Conservation (phyloP, 202 grass and related monocot species). For the Eragrostis tef region DNA sequence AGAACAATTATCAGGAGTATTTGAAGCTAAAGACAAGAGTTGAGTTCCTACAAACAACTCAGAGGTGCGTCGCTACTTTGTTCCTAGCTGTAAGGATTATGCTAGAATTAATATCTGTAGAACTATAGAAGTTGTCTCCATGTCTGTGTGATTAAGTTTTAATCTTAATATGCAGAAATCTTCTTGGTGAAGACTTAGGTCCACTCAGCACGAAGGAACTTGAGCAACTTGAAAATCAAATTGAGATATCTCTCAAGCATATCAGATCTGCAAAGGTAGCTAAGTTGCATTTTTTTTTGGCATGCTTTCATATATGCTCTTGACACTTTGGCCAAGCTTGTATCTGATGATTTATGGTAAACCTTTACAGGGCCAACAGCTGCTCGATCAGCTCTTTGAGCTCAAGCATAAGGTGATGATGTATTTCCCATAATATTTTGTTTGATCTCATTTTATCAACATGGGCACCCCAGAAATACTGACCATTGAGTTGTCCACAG, state of each 20-base stretch:
- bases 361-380: conserved; percentile 53
- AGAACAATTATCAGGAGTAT: conserved; percentile 75
- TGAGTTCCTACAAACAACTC: conserved; percentile 66
- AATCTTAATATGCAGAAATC: conserved; percentile 58
- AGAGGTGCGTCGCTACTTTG: conserved; percentile 52
- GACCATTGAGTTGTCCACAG: conserved; percentile 38
- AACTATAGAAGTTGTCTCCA: not conserved
- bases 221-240: conserved; percentile 67
- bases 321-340: not conserved
- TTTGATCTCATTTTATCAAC: not conserved
- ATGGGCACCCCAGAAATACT: not conserved
- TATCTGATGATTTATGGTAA: not conserved
- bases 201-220: conserved; percentile 60
- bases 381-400: conserved; percentile 54
- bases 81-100: not conserved
- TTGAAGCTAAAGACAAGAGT: conserved; percentile 68
- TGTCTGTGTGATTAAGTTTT: not conserved
- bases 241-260: conserved; percentile 71
- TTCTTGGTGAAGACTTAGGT: conserved; percentile 79
- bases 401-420: conserved; percentile 54
- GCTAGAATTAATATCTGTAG: not conserved
- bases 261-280: conserved; percentile 69
- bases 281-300: conserved; percentile 15
- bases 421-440: not conserved
- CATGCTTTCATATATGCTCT: not conserved